Base-by-base conservation (phyloP, 495 filamentous ascomycete genomes). In the Aspergillus sclerotioniger region DNA sequence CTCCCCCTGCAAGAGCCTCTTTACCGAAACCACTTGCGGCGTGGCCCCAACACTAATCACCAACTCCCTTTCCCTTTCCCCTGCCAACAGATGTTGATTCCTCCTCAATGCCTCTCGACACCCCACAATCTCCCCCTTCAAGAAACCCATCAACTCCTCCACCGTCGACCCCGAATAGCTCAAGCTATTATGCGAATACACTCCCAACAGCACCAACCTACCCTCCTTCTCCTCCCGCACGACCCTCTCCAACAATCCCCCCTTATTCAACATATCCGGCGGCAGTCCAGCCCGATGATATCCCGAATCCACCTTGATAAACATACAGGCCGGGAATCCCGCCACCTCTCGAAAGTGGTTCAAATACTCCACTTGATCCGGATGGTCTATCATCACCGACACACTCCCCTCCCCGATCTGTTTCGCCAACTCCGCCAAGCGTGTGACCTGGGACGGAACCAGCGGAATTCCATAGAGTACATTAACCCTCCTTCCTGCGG, bases 121-220 rank as follows among this genome's bases (percentile, higher is more conserved):
- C 16, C 79, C 77, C 20, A 71, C 66, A 53, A 95, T 80, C 76
- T 95, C 91, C 9, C 64, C 70, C 5, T 69, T 71, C 10, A 95
- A 67, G 48, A 81, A 73, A 0, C 70, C 58, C 70, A 90, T 76
- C 7, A 89, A 86, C 47, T 82, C 78, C 6, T 69, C 64, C 8
- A 80, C 72, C 0, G 75, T 74, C 21, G 70, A 78, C 2, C 69
- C 74, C 17, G 63, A 66, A 68, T 96, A 95, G 31, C 84, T 89
- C 54, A 90, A 82, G 4, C 90, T 90, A 4, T 86, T 87, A 67
- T 95, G 91, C n/a, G 80, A 83, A 70, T 95, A 96, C 16, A 93
- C 65, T 0, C 90, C 91, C 15, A 81, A 68, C 3, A 94, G 69
- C 0, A 65, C 59, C 8, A 73, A 71, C n/a, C 53, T 35, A 0